Evolutionary conservation across 129 eudicot species (phyloP), one percentile per base, ranked within the genome.

Genomic region (Helianthus tuberosus): DNA sequence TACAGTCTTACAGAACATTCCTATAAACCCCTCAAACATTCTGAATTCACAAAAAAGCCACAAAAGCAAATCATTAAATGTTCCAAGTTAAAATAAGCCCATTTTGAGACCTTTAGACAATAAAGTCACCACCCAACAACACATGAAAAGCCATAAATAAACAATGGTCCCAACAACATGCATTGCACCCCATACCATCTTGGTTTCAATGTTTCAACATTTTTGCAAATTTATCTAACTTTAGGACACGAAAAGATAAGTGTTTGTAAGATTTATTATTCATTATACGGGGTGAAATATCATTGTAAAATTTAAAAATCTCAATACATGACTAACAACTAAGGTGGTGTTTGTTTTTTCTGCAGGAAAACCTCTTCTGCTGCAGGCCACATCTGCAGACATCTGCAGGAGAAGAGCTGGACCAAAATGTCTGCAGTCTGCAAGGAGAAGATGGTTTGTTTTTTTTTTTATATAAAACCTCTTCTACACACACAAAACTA

Each of bases 121-220:
- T 77, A 77, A 77, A 69, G 81, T 14, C 70, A 69, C 66, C 36
- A 61, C 81, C 66, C 65, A 69, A 77, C 81, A 36, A 61, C 81
- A 48, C 81, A 49, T 61, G 46, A 69, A 77, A 69, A 9, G 46
- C 64, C 67, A 49, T 71, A 61, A 77, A 69, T 77, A 63, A 69
- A 69, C 63, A 51, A 77, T 54, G 54, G 48, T 51, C 70, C 23
- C 69, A 62, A 50, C 63, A 57, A 48, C 75, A 77, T 69, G 44
- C 35, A 60, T 46, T 68, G 81, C 25, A 36, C 32, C 64, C 76
- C 76, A 69, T 70, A 69, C 23, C 76, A 48, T 69, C 54, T 47
- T 39, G 59, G 64, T 35, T 77, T 69, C 48, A 62, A 69, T 36
- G 71, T 62, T 69, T 77, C 76, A 13, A 69, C 51, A 61, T 35